Evolutionary conservation across 805 yeast species (phyloP).

Genomic region (Suhomyces xylopsoci): DNA sequence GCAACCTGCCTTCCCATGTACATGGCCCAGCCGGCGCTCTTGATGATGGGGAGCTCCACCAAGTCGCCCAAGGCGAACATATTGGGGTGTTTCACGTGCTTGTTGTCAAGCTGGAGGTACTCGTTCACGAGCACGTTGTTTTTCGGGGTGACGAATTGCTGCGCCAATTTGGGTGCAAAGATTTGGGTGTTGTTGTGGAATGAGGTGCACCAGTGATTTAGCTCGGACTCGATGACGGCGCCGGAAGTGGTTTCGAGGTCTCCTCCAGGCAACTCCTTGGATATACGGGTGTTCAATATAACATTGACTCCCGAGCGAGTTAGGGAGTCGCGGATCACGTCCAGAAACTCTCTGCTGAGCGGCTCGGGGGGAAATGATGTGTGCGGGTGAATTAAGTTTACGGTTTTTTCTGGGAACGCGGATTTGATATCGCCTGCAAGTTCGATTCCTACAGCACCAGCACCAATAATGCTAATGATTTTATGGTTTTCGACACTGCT

Average conservation of each 20-base stretch:
- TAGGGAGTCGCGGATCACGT: constrained; percentile 24
- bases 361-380: constrained; percentile 37
- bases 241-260: constrained; percentile 28
- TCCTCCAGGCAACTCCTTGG: constrained; percentile 22
- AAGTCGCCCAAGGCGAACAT: constrained; percentile 39
- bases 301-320: constrained; percentile 26
- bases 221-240: constrained; percentile 23
- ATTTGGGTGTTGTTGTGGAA: constrained; percentile 32
- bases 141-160: constrained; percentile 22
- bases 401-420: constrained; percentile 28
- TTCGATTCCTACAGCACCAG: constrained; percentile 45
- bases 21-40: constrained; percentile 46
- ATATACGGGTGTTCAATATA: constrained; percentile 29
- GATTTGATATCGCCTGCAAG: constrained; percentile 40
- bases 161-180: constrained; percentile 17
- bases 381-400: constrained; percentile 40
- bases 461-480: constrained; percentile 42
- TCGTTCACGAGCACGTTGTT: constrained; percentile 35
- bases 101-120: constrained; percentile 30
- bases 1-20: constrained; percentile 41
- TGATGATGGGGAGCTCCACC: constrained; percentile 38
- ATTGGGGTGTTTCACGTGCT: constrained; percentile 15
- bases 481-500: constrained; percentile 31
- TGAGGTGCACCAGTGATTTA: constrained; percentile 37
- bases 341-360: constrained; percentile 27